phyloP scores from a whole-genome alignment of 345 rosid genomes.

The Acer yangbiense region DNA sequence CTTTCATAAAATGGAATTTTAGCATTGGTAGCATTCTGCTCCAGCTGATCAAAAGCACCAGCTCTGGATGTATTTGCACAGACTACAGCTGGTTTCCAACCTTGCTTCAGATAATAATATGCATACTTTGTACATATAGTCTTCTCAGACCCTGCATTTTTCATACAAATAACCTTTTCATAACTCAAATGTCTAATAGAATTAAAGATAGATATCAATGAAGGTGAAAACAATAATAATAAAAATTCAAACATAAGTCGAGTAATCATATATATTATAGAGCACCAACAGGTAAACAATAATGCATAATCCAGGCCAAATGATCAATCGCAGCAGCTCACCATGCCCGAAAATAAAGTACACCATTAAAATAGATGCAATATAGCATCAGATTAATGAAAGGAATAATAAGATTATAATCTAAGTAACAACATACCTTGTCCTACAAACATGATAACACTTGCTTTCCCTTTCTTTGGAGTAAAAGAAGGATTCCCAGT shows the following conservation, averaged over 20 bases:
- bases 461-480: conserved; percentile 78
- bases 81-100: conserved; percentile 81
- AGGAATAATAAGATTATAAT: neutral
- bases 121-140: conserved; percentile 88
- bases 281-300: neutral
- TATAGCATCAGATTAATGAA: neutral
- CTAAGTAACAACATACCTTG: conserved; percentile 53
- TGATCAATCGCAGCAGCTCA: neutral
- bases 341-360: neutral
- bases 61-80: conserved; percentile 95
- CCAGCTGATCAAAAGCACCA: conserved; percentile 86
- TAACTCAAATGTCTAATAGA: neutral
- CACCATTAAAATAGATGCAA: neutral
- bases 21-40: conserved; percentile 88
- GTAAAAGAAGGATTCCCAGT: conserved; percentile 85
- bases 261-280: neutral
- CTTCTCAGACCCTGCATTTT: conserved; percentile 66
- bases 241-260: neutral
- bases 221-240: neutral
- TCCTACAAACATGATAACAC: conserved; percentile 88
- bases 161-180: neutral
- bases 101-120: conserved; percentile 81
- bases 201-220: neutral
- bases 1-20: conserved; percentile 89
- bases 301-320: neutral